These are phyloP conservation scores for Neurospora tetraspora DNA, from an alignment of 495 filamentous ascomycete genomes.

Conservation along the genomic window DNA sequence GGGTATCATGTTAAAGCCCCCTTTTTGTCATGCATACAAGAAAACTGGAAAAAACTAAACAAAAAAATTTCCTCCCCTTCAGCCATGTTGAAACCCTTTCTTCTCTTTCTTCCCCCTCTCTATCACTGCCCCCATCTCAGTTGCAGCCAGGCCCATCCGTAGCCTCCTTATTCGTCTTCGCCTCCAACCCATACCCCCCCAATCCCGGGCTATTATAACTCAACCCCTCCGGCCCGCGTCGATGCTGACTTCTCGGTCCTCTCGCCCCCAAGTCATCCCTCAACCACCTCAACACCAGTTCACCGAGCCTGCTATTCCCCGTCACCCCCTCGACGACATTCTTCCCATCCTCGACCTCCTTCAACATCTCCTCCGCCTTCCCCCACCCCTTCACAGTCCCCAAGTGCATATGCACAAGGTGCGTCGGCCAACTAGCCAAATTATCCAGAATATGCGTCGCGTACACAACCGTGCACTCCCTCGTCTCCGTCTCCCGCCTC, in stretches of 20 bases:
- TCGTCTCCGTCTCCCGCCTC: conserved; percentile 70
- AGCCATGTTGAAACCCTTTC: neutral
- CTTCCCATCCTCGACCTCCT: conserved; percentile 22
- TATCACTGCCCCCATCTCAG: neutral
- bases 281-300: conserved; percentile 82
- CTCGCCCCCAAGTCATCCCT: conserved; percentile 70
- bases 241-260: conserved; percentile 58
- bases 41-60: neutral
- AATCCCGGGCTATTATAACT: conserved; percentile 60
- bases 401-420: conserved; percentile 88
- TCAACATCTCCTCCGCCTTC: conserved; percentile 42
- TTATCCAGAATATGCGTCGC: conserved; percentile 97
- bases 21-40: neutral
- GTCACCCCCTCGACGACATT: conserved; percentile 35
- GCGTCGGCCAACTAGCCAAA: conserved; percentile 82
- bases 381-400: conserved; percentile 83
- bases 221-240: conserved; percentile 51
- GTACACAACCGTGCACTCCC: conserved; percentile 88
- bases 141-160: neutral
- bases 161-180: conserved; percentile 21
- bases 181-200: conserved; percentile 78
- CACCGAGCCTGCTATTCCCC: conserved; percentile 66
- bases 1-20: conserved; percentile 18
- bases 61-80: neutral
- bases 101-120: neutral